Conservation (phyloP, 2,329 filamentous ascomycete species). For the Penicillium sp. region DNA sequence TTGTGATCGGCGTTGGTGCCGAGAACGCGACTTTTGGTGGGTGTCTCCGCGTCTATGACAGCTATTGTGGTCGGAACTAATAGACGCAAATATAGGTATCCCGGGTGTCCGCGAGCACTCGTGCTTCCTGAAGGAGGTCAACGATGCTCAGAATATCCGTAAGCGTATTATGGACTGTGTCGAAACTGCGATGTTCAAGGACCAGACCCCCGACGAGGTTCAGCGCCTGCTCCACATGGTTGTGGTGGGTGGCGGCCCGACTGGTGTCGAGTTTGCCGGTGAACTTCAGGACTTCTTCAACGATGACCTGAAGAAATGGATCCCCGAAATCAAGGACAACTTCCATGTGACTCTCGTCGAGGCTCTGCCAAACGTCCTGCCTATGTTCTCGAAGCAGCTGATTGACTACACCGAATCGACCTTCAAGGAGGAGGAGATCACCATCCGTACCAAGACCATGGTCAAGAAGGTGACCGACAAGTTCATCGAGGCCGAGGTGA, state of each 20-base stretch:
- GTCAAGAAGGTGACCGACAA: slow-evolving; percentile 96
- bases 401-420: slow-evolving; percentile 99
- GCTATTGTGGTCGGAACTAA: too few relatives aligned
- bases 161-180: slow-evolving; percentile 99
- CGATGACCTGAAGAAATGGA: slow-evolving; percentile 95
- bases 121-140: slow-evolving; percentile 98
- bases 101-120: slow-evolving; percentile 92
- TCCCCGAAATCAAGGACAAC: slow-evolving; percentile 89
- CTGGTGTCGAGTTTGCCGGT: slow-evolving; percentile 96
- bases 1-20: slow-evolving; percentile 93
- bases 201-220: slow-evolving; percentile 80
- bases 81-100: slow-evolving; percentile 58
- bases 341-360: slow-evolving; percentile 98
- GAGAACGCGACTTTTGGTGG: slow-evolving; percentile 97
- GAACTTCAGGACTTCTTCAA: slow-evolving; percentile 99
- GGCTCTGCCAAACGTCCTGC: slow-evolving; percentile 87
- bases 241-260: slow-evolving; percentile 87
- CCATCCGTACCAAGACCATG: slow-evolving; percentile 97
- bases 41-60: slow-evolving; percentile 25
- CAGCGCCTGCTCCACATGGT: slow-evolving; percentile 98
- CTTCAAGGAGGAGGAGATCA: slow-evolving; percentile 97
- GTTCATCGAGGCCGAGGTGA: slow-evolving; percentile 84
- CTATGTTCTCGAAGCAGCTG: slow-evolving; percentile 97
- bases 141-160: slow-evolving; percentile 90
- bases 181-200: slow-evolving; percentile 98